Evolutionary conservation across 2,329 filamentous ascomycete genomes (phyloP), one percentile per base, ranked within the genome.

Genomic region (Colletotrichum liaoningense): DNA sequence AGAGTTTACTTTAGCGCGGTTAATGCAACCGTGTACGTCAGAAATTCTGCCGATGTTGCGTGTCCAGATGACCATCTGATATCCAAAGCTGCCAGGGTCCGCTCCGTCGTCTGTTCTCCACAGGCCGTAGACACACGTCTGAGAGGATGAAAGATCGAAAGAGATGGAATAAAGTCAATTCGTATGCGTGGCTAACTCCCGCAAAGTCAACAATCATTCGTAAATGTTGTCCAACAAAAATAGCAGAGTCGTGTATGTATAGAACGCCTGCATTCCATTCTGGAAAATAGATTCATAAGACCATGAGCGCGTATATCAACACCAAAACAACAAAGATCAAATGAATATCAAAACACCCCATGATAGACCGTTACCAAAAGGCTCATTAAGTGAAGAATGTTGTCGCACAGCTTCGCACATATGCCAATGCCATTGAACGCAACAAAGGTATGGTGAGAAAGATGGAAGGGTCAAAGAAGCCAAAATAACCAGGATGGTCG

Each of bases 221-320:
- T 63, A 26, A 55, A 55, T 24, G 11, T 55, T 55, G 19, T 55
- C 38, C 38, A 42, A 42, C 38, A 55, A 19, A 57, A 57, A n/a
- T 9, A 49, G 33, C 33, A 55, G 26, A 57, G 14, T 57, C 55
- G 55, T 57, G 55, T 57, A 35, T 54, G 24, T 64, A 35, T 64
- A 55, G 33, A 57, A 65, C 63, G 63, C 63, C 63, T 49, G 63
- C 63, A 56, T 57, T 46, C 63, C 63, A 56, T 38, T 56, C 19
- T 65, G 33, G 4, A 14, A 55, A 6, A 28, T 56, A n/a, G 19
- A 5, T 16, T 46, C 52, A 42, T 65, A 30, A 42, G 52, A 19
- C 49, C 52, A 52, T 33, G 55, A 30, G 14, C 24, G 52, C 33
- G 63, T 57, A 65, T 30, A 56, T 63, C 28, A 35, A 65, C 52